phyloP scores from a whole-genome alignment of 345 rosid species.

The Eucalyptus fibrosa region DNA sequence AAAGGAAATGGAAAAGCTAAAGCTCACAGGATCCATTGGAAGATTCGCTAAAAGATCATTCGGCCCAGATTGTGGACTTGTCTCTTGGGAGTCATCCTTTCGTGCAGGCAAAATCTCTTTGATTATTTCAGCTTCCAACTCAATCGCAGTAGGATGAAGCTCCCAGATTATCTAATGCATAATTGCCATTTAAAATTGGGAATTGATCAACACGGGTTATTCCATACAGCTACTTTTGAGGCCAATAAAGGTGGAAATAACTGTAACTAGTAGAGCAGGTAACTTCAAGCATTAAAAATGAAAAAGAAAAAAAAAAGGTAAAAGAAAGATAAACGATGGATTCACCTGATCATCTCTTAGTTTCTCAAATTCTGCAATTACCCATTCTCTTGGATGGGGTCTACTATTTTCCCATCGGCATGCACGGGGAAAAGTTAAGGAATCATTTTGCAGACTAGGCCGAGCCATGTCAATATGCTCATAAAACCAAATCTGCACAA shows the following conservation, averaged over 20 bases:
- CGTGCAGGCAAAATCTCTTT: slow-evolving; percentile 3
- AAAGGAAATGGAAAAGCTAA: not conserved
- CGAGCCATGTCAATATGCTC: slow-evolving; percentile 36
- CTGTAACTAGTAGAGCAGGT: not conserved
- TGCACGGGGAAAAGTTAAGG: slow-evolving; percentile 17
- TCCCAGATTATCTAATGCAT: slow-evolving; percentile 17
- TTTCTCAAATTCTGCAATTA: slow-evolving; percentile 11
- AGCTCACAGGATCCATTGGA: slow-evolving; percentile 2
- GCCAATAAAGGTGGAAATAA: not conserved
- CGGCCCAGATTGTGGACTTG: not conserved
- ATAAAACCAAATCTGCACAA: slow-evolving; percentile 22
- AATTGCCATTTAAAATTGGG: not conserved
- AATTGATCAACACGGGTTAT: not conserved
- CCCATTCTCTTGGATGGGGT: slow-evolving; percentile 10
- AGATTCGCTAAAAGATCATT: not conserved
- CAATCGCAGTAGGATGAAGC: slow-evolving; percentile 14
- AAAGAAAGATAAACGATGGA: not conserved
- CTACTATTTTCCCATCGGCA: slow-evolving; percentile 27
- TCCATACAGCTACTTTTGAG: not conserved
- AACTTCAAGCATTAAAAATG: not conserved
- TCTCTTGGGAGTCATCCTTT: not conserved
- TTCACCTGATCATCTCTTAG: slow-evolving; percentile 21
- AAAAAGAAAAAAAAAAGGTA: not conserved
- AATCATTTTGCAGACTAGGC: slow-evolving; percentile 8
- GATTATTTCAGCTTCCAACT: slow-evolving; percentile 7